These are phyloP conservation scores for Neurospora sp. DNA, from an alignment of 495 filamentous ascomycete genomes.

Conservation along the genomic window DNA sequence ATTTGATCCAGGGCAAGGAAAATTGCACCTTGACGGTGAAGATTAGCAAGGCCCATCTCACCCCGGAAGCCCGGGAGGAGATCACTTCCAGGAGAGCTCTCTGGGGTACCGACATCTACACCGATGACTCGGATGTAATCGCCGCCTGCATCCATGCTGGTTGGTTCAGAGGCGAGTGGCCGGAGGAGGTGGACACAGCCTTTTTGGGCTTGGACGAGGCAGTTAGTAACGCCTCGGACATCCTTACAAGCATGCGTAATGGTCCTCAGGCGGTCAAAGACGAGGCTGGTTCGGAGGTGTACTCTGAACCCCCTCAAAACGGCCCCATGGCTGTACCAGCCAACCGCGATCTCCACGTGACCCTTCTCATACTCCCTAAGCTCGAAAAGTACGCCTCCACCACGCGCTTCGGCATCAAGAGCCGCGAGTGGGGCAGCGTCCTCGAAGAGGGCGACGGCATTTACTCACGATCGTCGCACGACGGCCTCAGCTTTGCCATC, in stretches of 20 bases:
- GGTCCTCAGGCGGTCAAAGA: neutral
- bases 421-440: slow-evolving; percentile 56
- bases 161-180: slow-evolving; percentile 83
- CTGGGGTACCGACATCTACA: slow-evolving; percentile 92
- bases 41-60: slow-evolving; percentile 70
- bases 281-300: slow-evolving; percentile 18
- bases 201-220: slow-evolving; percentile 54
- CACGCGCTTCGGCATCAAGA: slow-evolving; percentile 67
- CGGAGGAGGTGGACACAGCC: slow-evolving; percentile 54
- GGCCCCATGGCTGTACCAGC: slow-evolving; percentile 44
- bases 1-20: slow-evolving; percentile 64
- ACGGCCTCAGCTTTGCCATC: slow-evolving; percentile 85
- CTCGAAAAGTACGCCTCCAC: slow-evolving; percentile 66
- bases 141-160: slow-evolving; percentile 90
- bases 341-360: slow-evolving; percentile 74
- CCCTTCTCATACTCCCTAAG: slow-evolving; percentile 67
- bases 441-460: slow-evolving; percentile 17
- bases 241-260: neutral
- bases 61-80: slow-evolving; percentile 57
- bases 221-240: neutral
- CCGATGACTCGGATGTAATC: slow-evolving; percentile 88
- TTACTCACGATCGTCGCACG: slow-evolving; percentile 44
- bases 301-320: slow-evolving; percentile 32
- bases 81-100: slow-evolving; percentile 68
- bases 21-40: slow-evolving; percentile 88